Evolutionary conservation across 441 rosid genomes (phyloP), one percentile per base, ranked within the genome.

Genomic region (Biscutella laevigata): DNA sequence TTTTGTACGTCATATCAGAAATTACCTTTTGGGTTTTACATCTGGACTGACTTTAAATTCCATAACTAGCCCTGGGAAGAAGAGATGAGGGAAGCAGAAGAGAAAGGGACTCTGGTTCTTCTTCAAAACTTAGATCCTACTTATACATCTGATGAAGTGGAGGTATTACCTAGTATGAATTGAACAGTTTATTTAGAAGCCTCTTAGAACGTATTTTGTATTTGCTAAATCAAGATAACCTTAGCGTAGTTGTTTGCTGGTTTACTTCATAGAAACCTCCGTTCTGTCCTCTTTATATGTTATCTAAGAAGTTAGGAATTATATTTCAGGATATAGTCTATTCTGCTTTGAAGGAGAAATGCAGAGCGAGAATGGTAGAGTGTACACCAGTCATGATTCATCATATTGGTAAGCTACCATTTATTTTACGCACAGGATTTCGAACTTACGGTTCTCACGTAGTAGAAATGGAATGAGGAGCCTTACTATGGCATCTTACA

Each of bases 111-210:
- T 30, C 74, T 87, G 52, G 81, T 90, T 61, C 62, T 84, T 40
- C 87, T 87, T 62, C 84, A 53, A 58, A 84, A 87, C 74, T 64
- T 90, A 77, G 89, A 79, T 68, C 90, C 92, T 52, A 54, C 77
- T 45, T 87, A 54, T 69, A 72, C 82, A 28, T 75, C 88, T 32
- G 57, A 49, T 2, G 92, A 83, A 57, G 86, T 87, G 33, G 81
- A 84, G 88, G 98, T 90, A 77, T 52, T 42, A 20, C 27, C 17
- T 11, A 29, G 34, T 35, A 14, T 34, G 9, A n/a, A n/a, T n/a
- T n/a, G n/a, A n/a, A 21, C 28, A 28, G 45, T 51, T 20, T 24
- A 7, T 36, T 65, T 58, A 50, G 14, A 26, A 49, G 34, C 20
- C 41, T 41, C 22, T 42, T 48, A 17, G 10, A 28, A 37, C 11